These are phyloP conservation scores for Seiridium unicorne DNA, from an alignment of 2,329 filamentous ascomycete species.

Conservation along the genomic window DNA sequence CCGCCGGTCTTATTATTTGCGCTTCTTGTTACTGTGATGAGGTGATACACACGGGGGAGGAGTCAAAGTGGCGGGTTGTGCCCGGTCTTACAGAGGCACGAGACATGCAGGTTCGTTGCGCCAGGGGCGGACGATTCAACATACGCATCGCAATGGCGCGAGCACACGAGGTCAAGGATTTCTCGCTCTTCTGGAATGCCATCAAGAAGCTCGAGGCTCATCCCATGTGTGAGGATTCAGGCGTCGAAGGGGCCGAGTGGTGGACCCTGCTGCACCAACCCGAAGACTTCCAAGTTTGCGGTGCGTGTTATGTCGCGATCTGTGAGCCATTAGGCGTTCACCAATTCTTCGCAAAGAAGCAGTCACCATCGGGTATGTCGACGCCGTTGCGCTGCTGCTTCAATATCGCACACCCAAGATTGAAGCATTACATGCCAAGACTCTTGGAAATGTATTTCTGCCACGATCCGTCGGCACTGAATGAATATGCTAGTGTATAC, in stretches of 20 bases:
- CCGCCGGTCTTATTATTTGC: slow-evolving; percentile 29
- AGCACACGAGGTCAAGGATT: slow-evolving; percentile 27
- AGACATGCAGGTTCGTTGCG: slow-evolving; percentile 19
- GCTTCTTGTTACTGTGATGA: slow-evolving; percentile 36
- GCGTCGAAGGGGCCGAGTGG: slow-evolving; percentile 29
- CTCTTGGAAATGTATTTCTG: slow-evolving; percentile 27
- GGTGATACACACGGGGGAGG: slow-evolving; percentile 28
- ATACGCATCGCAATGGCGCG: slow-evolving; percentile 27
- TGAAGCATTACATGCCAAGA: slow-evolving; percentile 16
- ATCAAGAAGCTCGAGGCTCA: slow-evolving; percentile 23
- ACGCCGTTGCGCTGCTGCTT: slow-evolving; percentile 30
- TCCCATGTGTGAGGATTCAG: slow-evolving; percentile 27
- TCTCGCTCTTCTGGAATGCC: slow-evolving; percentile 31
- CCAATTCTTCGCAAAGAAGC: slow-evolving; percentile 26
- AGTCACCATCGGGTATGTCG: slow-evolving; percentile 13
- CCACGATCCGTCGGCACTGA: slow-evolving; percentile 22
- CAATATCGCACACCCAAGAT: slow-evolving; percentile 28
- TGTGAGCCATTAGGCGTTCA: slow-evolving; percentile 27
- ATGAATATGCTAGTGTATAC: slow-evolving; percentile 26
- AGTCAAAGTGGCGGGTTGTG: slow-evolving; percentile 20
- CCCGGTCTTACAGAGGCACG: slow-evolving; percentile 8
- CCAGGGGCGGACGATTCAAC: slow-evolving; percentile 27
- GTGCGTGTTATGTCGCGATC: slow-evolving; percentile 31
- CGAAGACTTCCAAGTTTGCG: slow-evolving; percentile 32
- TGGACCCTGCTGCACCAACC: slow-evolving; percentile 31